Evolutionary conservation across 768 basidiomycete species (phyloP), one percentile per base, ranked within the genome.

Genomic region (Coprinellus micaceus): DNA sequence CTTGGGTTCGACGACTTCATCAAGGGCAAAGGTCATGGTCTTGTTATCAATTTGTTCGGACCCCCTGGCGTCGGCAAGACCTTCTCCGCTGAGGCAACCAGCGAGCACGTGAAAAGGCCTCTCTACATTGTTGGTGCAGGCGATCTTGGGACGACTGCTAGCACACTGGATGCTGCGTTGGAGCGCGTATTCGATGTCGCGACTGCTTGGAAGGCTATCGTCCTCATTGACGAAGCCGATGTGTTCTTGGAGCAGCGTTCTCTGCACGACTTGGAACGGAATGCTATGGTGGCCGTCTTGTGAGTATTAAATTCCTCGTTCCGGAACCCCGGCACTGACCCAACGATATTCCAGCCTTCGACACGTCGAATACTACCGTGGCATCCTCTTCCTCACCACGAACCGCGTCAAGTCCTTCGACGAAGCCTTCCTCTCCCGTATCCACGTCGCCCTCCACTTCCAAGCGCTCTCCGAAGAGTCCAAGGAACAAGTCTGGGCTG

Each of bases 281-380:
- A 88, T 60, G 85, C 85, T 0, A 85, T 88, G 79, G 85, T 89
- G 5, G 84, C 85, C 3, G 85, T 86, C 12, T 87, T 84, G 78
- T 80, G 64, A 59, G 74, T 64, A 29, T 44, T 19, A 15, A 1
- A 39, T 45, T 33, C 24, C 19, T 40, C 28, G 33, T 49, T 26
- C 58, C 30, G 53, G 36, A 49, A 19, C 58, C 41, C 52, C 65
- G 36, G 62, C 66, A 52, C 48, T 33, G 69, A 68, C 63, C 64
- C 63, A 39, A 69, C 63, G 0, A 60, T 68, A 24, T 56, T 37
- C 62, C 48, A 81, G 78, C 72, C 72, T 82, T 25, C 78, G 81
- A 19, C 81, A 82, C 63, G 75, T 83, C 53, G 81, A 82, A 58
- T 82, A 81, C 64, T 80, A 82, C 67, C 76, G 78, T 28, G 80